Evolutionary conservation across 164 flowering plant species (phyloP), one percentile per base, ranked within the genome.

Genomic region (Akebia trifoliata): DNA sequence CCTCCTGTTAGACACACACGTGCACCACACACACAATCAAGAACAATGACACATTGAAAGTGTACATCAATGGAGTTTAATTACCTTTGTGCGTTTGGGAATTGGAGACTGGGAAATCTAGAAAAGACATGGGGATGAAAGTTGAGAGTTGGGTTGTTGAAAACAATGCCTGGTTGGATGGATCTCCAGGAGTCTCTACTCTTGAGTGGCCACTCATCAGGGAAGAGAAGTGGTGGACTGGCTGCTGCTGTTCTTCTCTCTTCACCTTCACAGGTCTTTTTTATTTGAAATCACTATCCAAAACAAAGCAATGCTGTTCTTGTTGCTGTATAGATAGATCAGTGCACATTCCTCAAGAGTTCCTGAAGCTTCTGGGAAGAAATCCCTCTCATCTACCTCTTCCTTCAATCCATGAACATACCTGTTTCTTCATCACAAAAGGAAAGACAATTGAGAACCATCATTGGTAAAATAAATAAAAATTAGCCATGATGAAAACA

Each of bases 141-240:
- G 84, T 86, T 2, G 94, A 86, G 56, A 90, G 86, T 60, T 74
- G 83, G 43, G 93, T 84, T 4, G 79, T 75, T 14, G 80, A 53
- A 40, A 54, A 43, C 12, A 73, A 67, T 14, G 79, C 9, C 5
- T 54, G 21, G 50, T 56, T 50, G 15, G 38, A 34, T n/a, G 46
- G 69, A 74, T 15, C 63, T 64, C 82, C 81, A 76, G 22, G 81
- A 69, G 20, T 74, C 81, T 60, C 68, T 74, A 56, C 59, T 69
- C 64, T 69, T 75, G 0, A 66, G 69, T 2, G 90, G 87, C 87
- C 86, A 71, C 49, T 83, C 93, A 42, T 90, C 95, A 35, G 87
- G 78, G 76, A 90, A 87, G 87, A 80, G 76, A 90, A 87, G n/a
- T 72, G 83, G 44, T 78, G 85, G 29, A 81, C 69, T 3, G 74